Base-by-base conservation (phyloP, 192 early-diverging fungal genomes). In the Coemansia sp. region DNA sequence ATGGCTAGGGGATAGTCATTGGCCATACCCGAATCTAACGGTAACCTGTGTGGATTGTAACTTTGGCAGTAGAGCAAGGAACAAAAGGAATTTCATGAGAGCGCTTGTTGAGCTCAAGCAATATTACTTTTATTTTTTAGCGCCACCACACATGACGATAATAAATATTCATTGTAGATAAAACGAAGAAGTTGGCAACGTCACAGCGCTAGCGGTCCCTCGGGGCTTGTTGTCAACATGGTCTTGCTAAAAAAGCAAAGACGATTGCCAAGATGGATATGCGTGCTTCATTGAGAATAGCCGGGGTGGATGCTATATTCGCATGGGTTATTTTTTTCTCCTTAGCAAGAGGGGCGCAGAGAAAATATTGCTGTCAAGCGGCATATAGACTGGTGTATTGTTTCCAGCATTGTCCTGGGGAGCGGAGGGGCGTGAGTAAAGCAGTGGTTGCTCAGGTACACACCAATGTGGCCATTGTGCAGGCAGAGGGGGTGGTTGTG, bases 101-200 rank as follows among this genome's bases (percentile, higher is more conserved):
- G 14, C 46, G 52, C 34, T 53, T 53, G 52, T 53, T 53, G 52
- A 1, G 32, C 32, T 18, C 27, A 29, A n/a, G 18, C 53, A 71
- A 60, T 55, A 48, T 71, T 64, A 71, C 68, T 65, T 53, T 39
- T 53, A 52, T 70, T 71, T 60, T 55, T n/a, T 6, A 26, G 15
- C 62, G 58, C 68, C 64, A 67, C 64, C 38, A 18, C 38, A 67
- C 64, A 44, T 44, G 64, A 35, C 32, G 29, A 34, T 34, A 53
- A 53, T 53, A 34, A 11, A 35, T 11, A 11, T 12, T 19, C 32
- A 53, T 34, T 53, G 27, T 11, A 24, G 46, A 48, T 48, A 15
- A 27, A 7, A 24, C 22, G 14, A 48, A 14, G 6, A 15, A 27
- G n/a, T 48, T 26, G 46, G 14, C 12, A 12, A 27, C n/a, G 27